Percentiles rank a stretch among this genome's conserved stretches.
These are phyloP conservation scores for Isatis lusitanica DNA, from an alignment of 441 rosid species.

Conservation along the genomic window DNA sequence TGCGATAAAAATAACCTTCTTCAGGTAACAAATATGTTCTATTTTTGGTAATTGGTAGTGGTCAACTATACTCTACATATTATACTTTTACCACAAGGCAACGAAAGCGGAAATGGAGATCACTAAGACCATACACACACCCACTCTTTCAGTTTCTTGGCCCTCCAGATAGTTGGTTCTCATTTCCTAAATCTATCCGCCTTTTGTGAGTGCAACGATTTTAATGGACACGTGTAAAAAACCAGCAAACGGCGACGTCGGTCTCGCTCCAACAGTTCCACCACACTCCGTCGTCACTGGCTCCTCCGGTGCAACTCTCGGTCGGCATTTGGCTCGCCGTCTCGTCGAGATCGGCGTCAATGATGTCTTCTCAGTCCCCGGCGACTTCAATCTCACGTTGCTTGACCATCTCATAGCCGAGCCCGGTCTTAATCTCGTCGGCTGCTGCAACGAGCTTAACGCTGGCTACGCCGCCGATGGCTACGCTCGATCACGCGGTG, in stretches of 20 bases:
- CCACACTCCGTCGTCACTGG: background rate
- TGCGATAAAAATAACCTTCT: background rate
- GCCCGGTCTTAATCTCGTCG: background rate
- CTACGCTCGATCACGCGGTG: conserved; percentile 12
- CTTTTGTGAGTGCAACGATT: background rate
- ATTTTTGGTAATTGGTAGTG: background rate
- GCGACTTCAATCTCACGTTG: background rate
- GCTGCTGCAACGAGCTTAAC: conserved; percentile 9
- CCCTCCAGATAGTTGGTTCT: background rate
- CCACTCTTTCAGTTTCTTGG: background rate
- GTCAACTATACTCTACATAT: background rate
- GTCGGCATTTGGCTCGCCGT: conserved; percentile 1
- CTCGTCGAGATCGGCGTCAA: conserved; percentile 8
- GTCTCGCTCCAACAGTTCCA: background rate
- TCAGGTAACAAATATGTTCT: background rate
- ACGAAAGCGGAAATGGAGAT: background rate
- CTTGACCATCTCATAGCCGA: conserved; percentile 5
- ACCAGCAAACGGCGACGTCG: background rate
- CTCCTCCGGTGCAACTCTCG: background rate
- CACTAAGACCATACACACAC: background rate
- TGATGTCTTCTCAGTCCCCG: conserved; percentile 4
- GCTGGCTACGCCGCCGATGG: conserved; percentile 12
- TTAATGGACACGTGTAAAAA: background rate
- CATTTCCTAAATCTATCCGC: background rate
- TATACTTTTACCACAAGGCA: conserved; percentile 1